phyloP scores from a whole-genome alignment of 768 basidiomycete species.

The Amanita muscaria region DNA sequence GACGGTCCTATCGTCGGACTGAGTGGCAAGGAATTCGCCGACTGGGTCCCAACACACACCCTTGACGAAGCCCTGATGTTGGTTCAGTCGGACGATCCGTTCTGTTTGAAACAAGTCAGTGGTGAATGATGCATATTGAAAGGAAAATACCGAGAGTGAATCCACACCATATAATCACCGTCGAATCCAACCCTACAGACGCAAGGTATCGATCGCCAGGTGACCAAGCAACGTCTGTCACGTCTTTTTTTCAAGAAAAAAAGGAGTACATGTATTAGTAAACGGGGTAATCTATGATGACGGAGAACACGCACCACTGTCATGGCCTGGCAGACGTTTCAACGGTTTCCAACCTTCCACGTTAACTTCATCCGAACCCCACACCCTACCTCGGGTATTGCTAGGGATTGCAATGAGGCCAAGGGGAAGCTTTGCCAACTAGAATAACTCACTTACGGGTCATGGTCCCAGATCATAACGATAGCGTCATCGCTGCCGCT shows the following conservation, averaged over 20 bases:
- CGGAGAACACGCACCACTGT: slow-evolving; percentile 58
- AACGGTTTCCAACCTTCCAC: slow-evolving; percentile 96
- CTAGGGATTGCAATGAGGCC: slow-evolving; percentile 27
- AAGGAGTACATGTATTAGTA: neutral
- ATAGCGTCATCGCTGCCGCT: slow-evolving; percentile 95
- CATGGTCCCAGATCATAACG: slow-evolving; percentile 95
- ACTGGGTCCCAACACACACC: slow-evolving; percentile 99
- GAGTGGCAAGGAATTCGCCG: slow-evolving; percentile 94
- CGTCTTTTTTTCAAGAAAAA: slow-evolving; percentile 72
- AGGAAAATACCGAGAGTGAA: slow-evolving; percentile 64
- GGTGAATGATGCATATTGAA: neutral
- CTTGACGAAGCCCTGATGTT: slow-evolving; percentile 95
- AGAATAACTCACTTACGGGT: slow-evolving; percentile 60
- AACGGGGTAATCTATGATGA: neutral
- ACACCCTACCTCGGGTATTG: slow-evolving; percentile 75
- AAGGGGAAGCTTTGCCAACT: neutral
- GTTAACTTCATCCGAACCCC: slow-evolving; percentile 93
- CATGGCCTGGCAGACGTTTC: slow-evolving; percentile 87
- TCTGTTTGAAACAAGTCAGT: slow-evolving; percentile 37
- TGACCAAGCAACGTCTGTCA: slow-evolving; percentile 93
- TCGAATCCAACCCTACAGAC: slow-evolving; percentile 88
- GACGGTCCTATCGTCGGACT: slow-evolving; percentile 93
- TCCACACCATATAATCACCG: slow-evolving; percentile 91
- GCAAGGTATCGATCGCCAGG: slow-evolving; percentile 89
- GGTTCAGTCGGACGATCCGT: slow-evolving; percentile 72